Base-by-base conservation (phyloP, 2,329 filamentous ascomycete species). In the Botryotinia calthae region DNA sequence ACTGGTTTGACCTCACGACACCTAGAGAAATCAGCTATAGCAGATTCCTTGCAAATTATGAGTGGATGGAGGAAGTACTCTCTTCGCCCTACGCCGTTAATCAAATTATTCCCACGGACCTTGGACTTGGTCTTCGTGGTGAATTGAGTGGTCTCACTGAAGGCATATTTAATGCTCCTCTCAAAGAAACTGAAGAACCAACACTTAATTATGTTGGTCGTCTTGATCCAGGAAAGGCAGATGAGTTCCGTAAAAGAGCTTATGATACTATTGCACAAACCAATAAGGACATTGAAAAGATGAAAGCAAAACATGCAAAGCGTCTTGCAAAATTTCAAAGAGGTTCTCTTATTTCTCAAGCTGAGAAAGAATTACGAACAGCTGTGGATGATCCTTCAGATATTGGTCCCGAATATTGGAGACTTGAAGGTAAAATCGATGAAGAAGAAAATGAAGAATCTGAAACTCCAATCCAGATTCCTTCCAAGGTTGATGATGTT, bases 41-140 rank as follows among this genome's bases (percentile, higher is more conserved):
- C 76, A 89, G 96, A 72, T 99, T 98, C 82, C 91, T 91, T 81
- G 94, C 98, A 80, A 97, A 99, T 79, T 95, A 99, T 79, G 94
- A 97, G 81, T 98, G 95, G 96, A 97, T 99, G 93, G 96, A 98
- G 80, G 95, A 99, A 82, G 91, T 99, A 42, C 88, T 98, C 71
- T 93, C 93, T 0, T 98, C 95, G 1, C 94, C 95, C 0, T 98
- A 97, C 80, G 87, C 92, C 37, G 92, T 95, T 75, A 88, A 88
- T 67, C 93, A 97, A 80, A 97, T 99, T 73, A 89, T 91, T 14
- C 94, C 95, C 0, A 89, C 94, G 4, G 95, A 97, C 80, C 88
- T 98, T 48, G 94, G 94, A 0, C 85, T 98, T 16, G 96, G 96
- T 6, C 87, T 92, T 68, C 93, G 91, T 82, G 96, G 96, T 54